Evolutionary conservation across 2,329 filamentous ascomycete genomes (phyloP).

Genomic region (Colletotrichum salicis): DNA sequence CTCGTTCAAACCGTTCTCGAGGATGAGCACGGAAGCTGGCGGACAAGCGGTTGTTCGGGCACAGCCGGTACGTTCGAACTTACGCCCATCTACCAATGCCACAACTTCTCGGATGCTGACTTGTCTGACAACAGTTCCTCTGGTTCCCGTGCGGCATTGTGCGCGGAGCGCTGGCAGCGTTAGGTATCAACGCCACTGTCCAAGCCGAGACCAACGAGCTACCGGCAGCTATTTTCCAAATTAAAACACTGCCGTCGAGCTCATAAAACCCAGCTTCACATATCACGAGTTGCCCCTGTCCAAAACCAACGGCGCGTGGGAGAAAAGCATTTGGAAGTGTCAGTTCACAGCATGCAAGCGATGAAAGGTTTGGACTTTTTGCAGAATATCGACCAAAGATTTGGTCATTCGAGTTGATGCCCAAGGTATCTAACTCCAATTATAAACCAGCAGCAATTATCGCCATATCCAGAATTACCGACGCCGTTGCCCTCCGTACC

Average conservation of each 20-base stretch:
- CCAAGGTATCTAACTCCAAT: conserved; percentile 19
- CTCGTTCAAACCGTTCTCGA: conserved; percentile 84
- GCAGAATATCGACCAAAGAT: not conserved
- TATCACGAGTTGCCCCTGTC: not conserved
- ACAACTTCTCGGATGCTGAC: not conserved
- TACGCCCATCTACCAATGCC: not conserved
- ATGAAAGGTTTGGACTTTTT: not conserved
- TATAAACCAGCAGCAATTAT: conserved; percentile 13
- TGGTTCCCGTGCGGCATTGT: conserved; percentile 97
- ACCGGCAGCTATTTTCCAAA: conserved; percentile 92
- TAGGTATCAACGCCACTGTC: conserved; percentile 91
- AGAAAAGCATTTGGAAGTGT: not conserved
- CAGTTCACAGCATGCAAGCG: not conserved
- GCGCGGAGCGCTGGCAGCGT: conserved; percentile 87
- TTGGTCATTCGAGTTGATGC: conserved; percentile 13
- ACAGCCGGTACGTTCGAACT: conserved; percentile 74
- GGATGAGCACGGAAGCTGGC: conserved; percentile 86
- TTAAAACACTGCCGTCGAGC: conserved; percentile 82
- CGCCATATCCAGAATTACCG: conserved; percentile 18
- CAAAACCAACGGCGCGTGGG: not conserved
- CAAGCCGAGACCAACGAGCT: conserved; percentile 90
- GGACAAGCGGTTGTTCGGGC: conserved; percentile 79
- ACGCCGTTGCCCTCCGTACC: conserved; percentile 15
- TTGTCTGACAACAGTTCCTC: conserved; percentile 71
- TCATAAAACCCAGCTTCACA: conserved; percentile 51